Evolutionary conservation across 768 basidiomycete species (phyloP), one percentile per base, ranked within the genome.

Genomic region (Termitomyces sp.): DNA sequence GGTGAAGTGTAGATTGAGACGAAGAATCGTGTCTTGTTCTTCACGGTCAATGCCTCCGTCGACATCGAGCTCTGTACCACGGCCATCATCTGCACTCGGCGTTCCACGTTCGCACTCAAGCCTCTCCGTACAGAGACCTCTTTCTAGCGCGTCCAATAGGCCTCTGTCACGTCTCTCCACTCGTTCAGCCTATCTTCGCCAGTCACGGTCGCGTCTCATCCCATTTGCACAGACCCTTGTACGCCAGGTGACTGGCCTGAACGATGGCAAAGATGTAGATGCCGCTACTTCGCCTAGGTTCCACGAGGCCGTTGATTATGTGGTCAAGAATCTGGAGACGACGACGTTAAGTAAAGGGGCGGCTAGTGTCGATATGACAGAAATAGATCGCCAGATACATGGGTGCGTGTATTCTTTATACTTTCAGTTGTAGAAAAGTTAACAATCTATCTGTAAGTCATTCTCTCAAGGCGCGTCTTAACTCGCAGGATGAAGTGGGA

Each of bases 381-480:
- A 70, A 7, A 77, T 88, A 46, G 81, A 86, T 59, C 78, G 76
- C 52, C 81, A 81, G 69, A 83, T 83, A 67, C 72, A 69, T 61
- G 82, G 88, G 89, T 89, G 70, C 54, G 79, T 64, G 27, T 47
- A 20, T 16, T 36, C 49, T 16, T 33, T n/a, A 22, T 20, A 36
- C 24, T 36, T 27, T 16, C 13, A 15, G n/a, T 13, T n/a, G 22
- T 5, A 42, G 18, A 20, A 22, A 31, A 15, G 7, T 20, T 13
- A 24, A 12, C 13, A 13, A 22, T 30, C n/a, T 15, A 48, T 50
- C 33, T 46, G 34, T 62, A 54, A 89, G 89, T 16, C 81, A 78
- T 67, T 74, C 78, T 20, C 74, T 87, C 66, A 92, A 92, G 69
- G 88, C 88, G 15, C 82, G 82, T 41, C 80, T 93, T 57, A 83